phyloP scores from a whole-genome alignment of 2,329 filamentous ascomycete species.

The Coniochaeta ligniaria region DNA sequence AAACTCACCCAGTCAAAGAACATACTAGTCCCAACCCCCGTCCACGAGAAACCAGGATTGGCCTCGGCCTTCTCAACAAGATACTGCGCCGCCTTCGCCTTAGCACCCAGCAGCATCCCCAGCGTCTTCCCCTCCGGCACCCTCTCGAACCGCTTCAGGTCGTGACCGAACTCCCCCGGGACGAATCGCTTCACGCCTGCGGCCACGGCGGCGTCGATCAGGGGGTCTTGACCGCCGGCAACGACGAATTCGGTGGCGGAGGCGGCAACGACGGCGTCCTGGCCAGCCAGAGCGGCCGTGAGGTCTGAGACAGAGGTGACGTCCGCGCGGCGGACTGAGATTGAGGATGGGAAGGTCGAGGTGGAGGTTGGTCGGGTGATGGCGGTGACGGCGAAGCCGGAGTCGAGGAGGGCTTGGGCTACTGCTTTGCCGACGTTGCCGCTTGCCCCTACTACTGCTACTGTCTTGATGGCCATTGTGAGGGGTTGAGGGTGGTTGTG shows the following conservation, averaged over 20 bases:
- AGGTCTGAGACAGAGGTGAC: slow-evolving; percentile 34
- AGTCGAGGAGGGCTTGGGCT: slow-evolving; percentile 19
- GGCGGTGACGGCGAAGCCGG: slow-evolving; percentile 41
- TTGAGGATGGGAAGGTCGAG: slow-evolving; percentile 22
- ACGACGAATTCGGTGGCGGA: slow-evolving; percentile 25
- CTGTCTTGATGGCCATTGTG: slow-evolving; percentile 19
- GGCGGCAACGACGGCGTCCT: slow-evolving; percentile 48
- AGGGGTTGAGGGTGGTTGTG: too few relatives aligned
- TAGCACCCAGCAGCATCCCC: slow-evolving; percentile 17
- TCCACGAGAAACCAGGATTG: slow-evolving; percentile 47
- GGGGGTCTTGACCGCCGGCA: slow-evolving; percentile 26
- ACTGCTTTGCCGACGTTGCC: slow-evolving; percentile 23
- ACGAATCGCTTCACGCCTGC: slow-evolving; percentile 52
- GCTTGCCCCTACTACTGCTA: slow-evolving; percentile 26
- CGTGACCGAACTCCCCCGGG: slow-evolving; percentile 43
- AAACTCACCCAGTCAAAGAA: slow-evolving; percentile 54
- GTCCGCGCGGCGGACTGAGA: slow-evolving; percentile 37
- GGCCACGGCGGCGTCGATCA: slow-evolving; percentile 47
- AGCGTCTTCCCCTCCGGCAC: slow-evolving; percentile 14
- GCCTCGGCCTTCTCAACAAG: slow-evolving; percentile 39
- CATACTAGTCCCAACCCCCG: slow-evolving; percentile 46
- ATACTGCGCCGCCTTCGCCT: slow-evolving; percentile 36
- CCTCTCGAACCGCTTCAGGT: slow-evolving; percentile 12
- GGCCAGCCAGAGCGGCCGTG: slow-evolving; percentile 36
- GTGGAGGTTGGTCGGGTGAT: slow-evolving; percentile 38